Percentiles rank a stretch among this genome's conserved stretches.
These are phyloP conservation scores for Penicillium sp. DNA, from an alignment of 2,329 filamentous ascomycete species.

Conservation along the genomic window DNA sequence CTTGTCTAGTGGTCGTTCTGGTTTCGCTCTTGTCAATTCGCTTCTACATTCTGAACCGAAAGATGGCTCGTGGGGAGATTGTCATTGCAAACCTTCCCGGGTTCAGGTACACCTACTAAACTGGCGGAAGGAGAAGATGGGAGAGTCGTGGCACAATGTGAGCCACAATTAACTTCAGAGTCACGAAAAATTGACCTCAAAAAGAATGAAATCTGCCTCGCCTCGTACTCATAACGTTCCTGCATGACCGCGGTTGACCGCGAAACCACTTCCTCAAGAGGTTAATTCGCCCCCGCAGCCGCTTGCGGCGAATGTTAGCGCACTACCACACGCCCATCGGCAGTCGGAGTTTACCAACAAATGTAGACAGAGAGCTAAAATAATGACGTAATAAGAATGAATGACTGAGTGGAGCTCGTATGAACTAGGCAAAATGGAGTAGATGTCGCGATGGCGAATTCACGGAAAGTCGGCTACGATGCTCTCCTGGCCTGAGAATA, in stretches of 20 bases:
- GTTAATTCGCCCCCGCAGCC: neutral
- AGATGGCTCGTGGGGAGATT: conserved; percentile 41
- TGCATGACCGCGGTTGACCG: neutral
- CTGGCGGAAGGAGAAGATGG: neutral
- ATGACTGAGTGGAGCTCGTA: neutral
- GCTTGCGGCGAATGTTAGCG: neutral
- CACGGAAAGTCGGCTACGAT: neutral
- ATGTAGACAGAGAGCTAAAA: neutral
- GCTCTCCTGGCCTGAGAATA: neutral
- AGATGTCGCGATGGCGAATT: conserved; percentile 8
- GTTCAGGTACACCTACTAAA: conserved; percentile 40
- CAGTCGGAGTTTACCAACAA: conserved; percentile 1
- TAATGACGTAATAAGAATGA: neutral
- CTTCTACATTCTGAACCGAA: conserved; percentile 40
- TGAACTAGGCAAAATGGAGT: conserved; percentile 14
- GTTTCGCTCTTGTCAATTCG: conserved; percentile 35
- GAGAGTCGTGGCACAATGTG: too few species aligned
- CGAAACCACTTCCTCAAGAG: conserved; percentile 8
- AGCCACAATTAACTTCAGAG: neutral
- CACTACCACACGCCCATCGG: neutral
- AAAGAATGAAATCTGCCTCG: neutral
- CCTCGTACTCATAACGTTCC: neutral
- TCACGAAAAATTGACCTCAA: neutral
- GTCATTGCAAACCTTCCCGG: conserved; percentile 43
- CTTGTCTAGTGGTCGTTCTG: conserved; percentile 33